Conservation (phyloP, 140 eudicot genomes). For the Erigeron philadelphicus region DNA sequence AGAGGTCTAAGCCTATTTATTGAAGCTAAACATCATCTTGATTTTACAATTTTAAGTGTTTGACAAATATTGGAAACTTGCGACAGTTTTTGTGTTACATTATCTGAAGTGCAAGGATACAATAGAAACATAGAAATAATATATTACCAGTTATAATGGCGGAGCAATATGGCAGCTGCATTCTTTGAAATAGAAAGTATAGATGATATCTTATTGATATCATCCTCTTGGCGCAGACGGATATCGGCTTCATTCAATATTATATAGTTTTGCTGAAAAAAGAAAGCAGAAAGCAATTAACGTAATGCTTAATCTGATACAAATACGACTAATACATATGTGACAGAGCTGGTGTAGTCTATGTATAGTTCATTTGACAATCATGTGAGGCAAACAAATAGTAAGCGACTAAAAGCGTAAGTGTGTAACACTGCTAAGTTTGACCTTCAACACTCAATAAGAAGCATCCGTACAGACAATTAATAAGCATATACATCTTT, state of each 20-base stretch:
- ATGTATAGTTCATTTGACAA: background rate
- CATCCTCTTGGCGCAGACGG: constrained; percentile 67
- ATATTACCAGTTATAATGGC: constrained; percentile 78
- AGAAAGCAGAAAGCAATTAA: constrained; percentile 18
- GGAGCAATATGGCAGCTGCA: constrained; percentile 88
- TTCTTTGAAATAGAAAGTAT: constrained; percentile 74
- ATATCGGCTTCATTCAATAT: constrained; percentile 79
- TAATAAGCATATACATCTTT: background rate
- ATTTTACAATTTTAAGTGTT: constrained; percentile 6
- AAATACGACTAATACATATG: background rate
- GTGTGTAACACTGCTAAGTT: background rate
- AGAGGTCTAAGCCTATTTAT: too few relatives aligned
- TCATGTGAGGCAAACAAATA: constrained; percentile 2
- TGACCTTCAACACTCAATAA: background rate
- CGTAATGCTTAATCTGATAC: constrained; percentile 9
- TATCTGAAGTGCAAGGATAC: background rate
- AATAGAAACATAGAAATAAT: background rate
- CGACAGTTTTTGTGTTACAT: background rate
- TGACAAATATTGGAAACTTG: background rate
- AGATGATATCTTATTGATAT: constrained; percentile 60
- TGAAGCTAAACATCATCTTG: background rate
- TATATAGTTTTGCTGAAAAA: constrained; percentile 61
- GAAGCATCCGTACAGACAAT: background rate
- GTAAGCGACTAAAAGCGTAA: background rate
- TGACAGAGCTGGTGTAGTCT: background rate